Base-by-base conservation (phyloP, 192 early-diverging fungal species). In the Blastocladiella britannica region DNA sequence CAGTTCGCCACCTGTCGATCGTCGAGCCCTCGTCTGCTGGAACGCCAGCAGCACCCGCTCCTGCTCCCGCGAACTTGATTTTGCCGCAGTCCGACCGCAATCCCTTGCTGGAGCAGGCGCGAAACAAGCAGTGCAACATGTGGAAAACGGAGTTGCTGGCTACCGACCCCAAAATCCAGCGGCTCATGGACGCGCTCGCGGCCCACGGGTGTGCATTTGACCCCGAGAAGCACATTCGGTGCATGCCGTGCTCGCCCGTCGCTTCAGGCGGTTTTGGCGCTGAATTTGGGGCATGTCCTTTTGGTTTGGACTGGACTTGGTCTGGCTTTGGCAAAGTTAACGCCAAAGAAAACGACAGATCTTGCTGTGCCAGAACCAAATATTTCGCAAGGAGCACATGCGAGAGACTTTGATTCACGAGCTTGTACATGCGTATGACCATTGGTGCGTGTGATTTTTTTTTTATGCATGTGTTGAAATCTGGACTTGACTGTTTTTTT, bases 361-460 rank as follows among this genome's bases (percentile, higher is more conserved):
- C 3, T 47, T 58, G 30, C 29, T 58, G 22, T 58, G 57, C 43
- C 57, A 58, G 43, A 58, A 58, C 37, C 24, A 27, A 18, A 22
- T 58, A 2, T n/a, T 37, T 20, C 8, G 24, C 47, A 58, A 58
- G 26, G 24, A 31, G 8, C 29, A 58, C 57, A 15, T 58, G 7
- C 31, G n/a, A 20, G 28, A 25, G 18, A 60, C 59, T 1, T 20
- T 60, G 5, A 47, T 43, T 24, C 52, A 53, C 28, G 29, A 65
- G 65, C 68, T 79, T 8, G 63, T 79, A 1, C 77, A 79, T 55
- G 71, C 73, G 7, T 79, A 67, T 56, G 77, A 79, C 58, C 68
- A 72, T 51, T 71, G 68, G 57, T 72, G 67, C 22, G 58, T 61
- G 2, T 47, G 37, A 20, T 2, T 0, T 12, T 47, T 20, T 9